These are phyloP conservation scores for Fusarium sp. DNA, from an alignment of 2,329 filamentous ascomycete genomes.

Conservation along the genomic window DNA sequence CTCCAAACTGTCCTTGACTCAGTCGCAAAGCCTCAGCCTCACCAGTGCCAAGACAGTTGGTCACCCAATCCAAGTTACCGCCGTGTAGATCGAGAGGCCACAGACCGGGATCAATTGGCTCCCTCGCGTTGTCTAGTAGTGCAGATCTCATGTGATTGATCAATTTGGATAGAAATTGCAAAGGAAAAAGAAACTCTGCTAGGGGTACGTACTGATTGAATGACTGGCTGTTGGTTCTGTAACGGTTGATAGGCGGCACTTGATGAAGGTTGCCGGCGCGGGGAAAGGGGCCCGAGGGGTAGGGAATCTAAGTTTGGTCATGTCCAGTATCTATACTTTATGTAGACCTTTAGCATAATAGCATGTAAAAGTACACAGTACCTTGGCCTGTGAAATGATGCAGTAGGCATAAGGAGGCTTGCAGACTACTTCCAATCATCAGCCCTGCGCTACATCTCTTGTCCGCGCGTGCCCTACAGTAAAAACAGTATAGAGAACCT, in stretches of 20 bases:
- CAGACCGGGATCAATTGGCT: background rate
- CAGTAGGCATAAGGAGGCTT: constrained; percentile 25
- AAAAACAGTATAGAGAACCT: background rate
- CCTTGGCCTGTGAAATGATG: background rate
- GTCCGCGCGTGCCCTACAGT: constrained; percentile 7
- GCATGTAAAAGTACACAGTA: background rate
- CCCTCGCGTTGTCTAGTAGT: background rate
- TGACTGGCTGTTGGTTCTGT: background rate
- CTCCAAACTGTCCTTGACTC: constrained; percentile 20
- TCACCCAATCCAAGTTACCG: background rate
- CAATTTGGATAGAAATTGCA: background rate
- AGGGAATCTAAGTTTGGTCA: background rate
- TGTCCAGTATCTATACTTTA: background rate
- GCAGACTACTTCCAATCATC: constrained; percentile 19
- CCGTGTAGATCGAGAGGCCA: background rate
- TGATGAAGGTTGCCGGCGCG: constrained; percentile 12
- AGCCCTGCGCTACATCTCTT: constrained; percentile 19
- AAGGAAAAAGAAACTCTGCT: constrained; percentile 3
- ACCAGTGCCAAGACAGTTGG: constrained; percentile 7
- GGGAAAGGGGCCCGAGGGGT: constrained; percentile 1
- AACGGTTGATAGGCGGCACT: constrained; percentile 16
- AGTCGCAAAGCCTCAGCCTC: constrained; percentile 21
- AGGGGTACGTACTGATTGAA: background rate
- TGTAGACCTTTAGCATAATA: too few relatives aligned
- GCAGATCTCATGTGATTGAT: background rate